Conservation (phyloP, 371 early-diverging fungal species). For the Mucor ambiguus region DNA sequence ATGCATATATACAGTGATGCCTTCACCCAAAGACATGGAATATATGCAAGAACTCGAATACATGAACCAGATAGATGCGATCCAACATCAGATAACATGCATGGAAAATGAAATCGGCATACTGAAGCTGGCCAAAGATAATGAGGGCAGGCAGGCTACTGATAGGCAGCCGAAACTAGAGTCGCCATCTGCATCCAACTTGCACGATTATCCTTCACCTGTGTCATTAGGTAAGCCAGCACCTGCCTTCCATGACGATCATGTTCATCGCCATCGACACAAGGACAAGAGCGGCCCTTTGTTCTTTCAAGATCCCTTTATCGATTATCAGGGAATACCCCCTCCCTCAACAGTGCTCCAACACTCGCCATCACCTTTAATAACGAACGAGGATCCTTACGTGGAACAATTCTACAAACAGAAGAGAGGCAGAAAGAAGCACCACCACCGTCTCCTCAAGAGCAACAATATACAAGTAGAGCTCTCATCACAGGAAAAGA, state of each 20-base stretch:
- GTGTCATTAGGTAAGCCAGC: background rate
- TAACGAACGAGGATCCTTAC: background rate
- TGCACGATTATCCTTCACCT: slow-evolving; percentile 23
- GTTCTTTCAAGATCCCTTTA: background rate
- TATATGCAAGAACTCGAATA: slow-evolving; percentile 33
- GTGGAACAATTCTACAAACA: background rate
- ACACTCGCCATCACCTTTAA: background rate
- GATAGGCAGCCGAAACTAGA: background rate
- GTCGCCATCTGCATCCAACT: background rate
- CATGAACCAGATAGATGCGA: slow-evolving; percentile 18
- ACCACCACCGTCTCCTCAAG: background rate
- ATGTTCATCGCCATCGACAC: background rate
- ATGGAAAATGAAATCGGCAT: slow-evolving; percentile 25
- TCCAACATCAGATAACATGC: slow-evolving; percentile 17
- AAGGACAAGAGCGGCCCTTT: background rate
- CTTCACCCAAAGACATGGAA: slow-evolving; percentile 46
- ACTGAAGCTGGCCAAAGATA: slow-evolving; percentile 9
- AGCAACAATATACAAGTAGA: slow-evolving; percentile 7
- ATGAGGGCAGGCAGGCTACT: background rate
- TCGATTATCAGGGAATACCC: background rate
- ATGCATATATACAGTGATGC: slow-evolving; percentile 38
- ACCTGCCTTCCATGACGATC: background rate
- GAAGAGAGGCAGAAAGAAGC: background rate
- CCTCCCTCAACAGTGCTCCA: background rate
- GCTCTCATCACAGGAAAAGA: background rate